Conservation (phyloP, 768 basidiomycete species). For the Podaxis sp. region DNA sequence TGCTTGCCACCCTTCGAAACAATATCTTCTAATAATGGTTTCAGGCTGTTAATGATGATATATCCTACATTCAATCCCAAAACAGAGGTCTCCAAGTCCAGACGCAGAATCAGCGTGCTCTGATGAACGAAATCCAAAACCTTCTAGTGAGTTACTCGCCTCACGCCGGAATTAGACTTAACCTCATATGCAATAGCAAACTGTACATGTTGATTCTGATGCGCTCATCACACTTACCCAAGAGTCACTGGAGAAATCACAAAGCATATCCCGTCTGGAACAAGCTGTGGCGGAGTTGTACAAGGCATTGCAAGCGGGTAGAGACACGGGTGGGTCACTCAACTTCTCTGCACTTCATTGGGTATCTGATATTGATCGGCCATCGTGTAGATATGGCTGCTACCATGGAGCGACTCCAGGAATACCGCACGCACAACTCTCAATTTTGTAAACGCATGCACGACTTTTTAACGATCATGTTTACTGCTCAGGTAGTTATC, state of each 20-base stretch:
- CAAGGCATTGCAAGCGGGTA: conserved; percentile 87
- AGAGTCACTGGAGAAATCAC: conserved; percentile 80
- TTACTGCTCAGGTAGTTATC: conserved; percentile 75
- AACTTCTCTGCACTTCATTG: not conserved
- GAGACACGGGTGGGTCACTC: conserved; percentile 69
- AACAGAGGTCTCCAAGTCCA: conserved; percentile 97
- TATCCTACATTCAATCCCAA: conserved; percentile 92
- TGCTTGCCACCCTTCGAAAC: conserved; percentile 5
- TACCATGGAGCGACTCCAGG: conserved; percentile 88
- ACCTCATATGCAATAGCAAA: conserved; percentile 55
- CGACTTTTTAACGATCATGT: conserved; percentile 90
- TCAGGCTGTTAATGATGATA: conserved; percentile 94
- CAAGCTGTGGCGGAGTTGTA: conserved; percentile 86
- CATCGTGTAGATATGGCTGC: conserved; percentile 82
- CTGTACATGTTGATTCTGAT: conserved; percentile 86
- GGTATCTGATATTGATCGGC: not conserved
- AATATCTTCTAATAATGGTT: conserved; percentile 1
- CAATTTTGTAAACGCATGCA: conserved; percentile 93
- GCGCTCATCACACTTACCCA: conserved; percentile 78
- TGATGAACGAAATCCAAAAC: conserved; percentile 84
- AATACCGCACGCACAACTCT: conserved; percentile 84
- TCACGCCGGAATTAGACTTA: not conserved
- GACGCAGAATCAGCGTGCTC: conserved; percentile 88
- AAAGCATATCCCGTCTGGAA: conserved; percentile 78
- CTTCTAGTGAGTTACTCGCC: conserved; percentile 56